Conservation (phyloP, 2,329 filamentous ascomycete genomes). For the Trichophyton verrucosum region DNA sequence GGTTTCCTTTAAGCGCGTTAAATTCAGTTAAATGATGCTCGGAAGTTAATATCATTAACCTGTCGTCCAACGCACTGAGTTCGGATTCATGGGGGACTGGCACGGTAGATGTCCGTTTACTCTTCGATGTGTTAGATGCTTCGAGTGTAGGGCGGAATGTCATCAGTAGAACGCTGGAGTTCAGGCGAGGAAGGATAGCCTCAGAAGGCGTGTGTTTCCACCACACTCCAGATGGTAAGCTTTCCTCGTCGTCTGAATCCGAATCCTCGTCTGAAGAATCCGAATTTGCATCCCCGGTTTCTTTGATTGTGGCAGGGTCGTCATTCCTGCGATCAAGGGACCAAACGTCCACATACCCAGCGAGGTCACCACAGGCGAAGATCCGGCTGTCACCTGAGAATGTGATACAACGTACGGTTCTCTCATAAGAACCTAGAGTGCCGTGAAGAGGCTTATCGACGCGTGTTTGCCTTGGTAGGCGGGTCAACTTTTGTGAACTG, state of each 20-base stretch:
- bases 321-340: slow-evolving; percentile 49
- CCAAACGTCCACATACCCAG: slow-evolving; percentile 82
- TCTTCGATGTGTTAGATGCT: slow-evolving; percentile 32
- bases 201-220: slow-evolving; percentile 67
- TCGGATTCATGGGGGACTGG: too few species aligned
- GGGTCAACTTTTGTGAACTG: slow-evolving; percentile 32
- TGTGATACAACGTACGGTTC: slow-evolving; percentile 57
- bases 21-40: slow-evolving; percentile 63
- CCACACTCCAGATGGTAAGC: slow-evolving; percentile 32
- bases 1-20: slow-evolving; percentile 59
- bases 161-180: slow-evolving; percentile 51
- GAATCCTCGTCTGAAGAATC: slow-evolving; percentile 37
- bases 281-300: slow-evolving; percentile 26
- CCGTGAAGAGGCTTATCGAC: slow-evolving; percentile 45
- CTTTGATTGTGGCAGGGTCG: slow-evolving; percentile 21
- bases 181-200: slow-evolving; percentile 55
- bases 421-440: slow-evolving; percentile 62
- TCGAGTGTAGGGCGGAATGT: slow-evolving; percentile 46
- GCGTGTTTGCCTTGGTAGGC: slow-evolving; percentile 23
- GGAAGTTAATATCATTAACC: slow-evolving; percentile 50
- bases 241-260: slow-evolving; percentile 28
- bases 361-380: slow-evolving; percentile 66
- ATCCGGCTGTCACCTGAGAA: slow-evolving; percentile 74
- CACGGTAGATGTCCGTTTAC: background rate
- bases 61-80: slow-evolving; percentile 35